A percentile compares a stretch with the other conserved stretches of the same genome.
Evolutionary conservation across 2,329 filamentous ascomycete species (phyloP).

Genomic region (Ascochyta lentis): DNA sequence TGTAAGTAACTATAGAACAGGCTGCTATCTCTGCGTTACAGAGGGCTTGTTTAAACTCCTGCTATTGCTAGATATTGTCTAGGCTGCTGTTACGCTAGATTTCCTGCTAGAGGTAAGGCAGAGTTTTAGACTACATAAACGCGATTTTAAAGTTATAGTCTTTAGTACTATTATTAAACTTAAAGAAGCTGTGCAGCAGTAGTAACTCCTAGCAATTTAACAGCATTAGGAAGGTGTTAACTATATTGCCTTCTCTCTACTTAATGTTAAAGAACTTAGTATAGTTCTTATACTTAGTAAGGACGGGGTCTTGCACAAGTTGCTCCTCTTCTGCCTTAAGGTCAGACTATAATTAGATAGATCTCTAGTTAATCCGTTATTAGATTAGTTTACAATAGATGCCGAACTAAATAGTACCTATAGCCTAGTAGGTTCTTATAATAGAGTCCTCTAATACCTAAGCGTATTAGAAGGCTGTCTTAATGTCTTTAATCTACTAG

Average conservation of each 20-base stretch:
- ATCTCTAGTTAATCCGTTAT: not conserved
- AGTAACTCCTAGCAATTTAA: not conserved
- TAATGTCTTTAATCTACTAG: slow-evolving; percentile 6
- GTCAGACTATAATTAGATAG: slow-evolving; percentile 1
- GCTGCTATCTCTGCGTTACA: not conserved
- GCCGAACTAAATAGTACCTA: slow-evolving; percentile 4
- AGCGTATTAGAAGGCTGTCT: slow-evolving; percentile 4
- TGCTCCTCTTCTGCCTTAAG: not conserved
- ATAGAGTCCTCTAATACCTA: slow-evolving; percentile 2
- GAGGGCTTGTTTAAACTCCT: not conserved
- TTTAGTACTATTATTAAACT: not conserved
- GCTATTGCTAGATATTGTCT: not conserved
- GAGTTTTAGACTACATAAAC: not conserved
- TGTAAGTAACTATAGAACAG: too few species aligned
- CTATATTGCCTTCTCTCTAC: not conserved
- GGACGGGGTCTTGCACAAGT: not conserved
- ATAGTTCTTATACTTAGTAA: not conserved
- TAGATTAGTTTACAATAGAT: slow-evolving; percentile 3
- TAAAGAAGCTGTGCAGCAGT: not conserved
- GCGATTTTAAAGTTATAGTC: not conserved
- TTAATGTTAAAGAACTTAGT: not conserved
- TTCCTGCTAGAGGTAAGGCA: not conserved
- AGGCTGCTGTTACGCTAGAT: not conserved
- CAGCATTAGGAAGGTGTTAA: not conserved
- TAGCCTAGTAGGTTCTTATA: not conserved